A percentile compares a stretch with the other conserved stretches of the same genome.
These are phyloP conservation scores for Ampelomyces quisqualis DNA, from an alignment of 2,329 filamentous ascomycete genomes.

Conservation along the genomic window DNA sequence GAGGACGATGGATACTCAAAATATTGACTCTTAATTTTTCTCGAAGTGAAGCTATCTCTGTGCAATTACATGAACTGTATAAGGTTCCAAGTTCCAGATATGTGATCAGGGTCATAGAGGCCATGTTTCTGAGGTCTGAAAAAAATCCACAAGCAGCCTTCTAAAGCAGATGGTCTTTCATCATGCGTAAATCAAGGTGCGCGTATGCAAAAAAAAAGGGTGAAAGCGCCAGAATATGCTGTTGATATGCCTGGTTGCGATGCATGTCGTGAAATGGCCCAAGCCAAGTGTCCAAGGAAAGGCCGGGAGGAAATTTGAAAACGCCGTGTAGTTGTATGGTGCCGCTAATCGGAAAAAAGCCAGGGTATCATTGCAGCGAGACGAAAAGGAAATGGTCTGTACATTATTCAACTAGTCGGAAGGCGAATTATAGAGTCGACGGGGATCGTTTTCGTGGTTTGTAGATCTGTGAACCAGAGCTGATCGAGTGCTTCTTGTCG, in stretches of 20 bases:
- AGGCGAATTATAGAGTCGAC: constrained; percentile 2
- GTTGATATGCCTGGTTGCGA: constrained; percentile 3
- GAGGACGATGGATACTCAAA: background rate
- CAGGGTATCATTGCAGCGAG: constrained; percentile 31
- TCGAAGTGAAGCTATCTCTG: constrained; percentile 5
- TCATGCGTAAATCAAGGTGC: constrained; percentile 3
- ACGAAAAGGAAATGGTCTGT: constrained; percentile 12
- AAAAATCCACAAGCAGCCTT: background rate
- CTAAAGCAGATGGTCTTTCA: constrained; percentile 4
- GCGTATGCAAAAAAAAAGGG: constrained; percentile 2
- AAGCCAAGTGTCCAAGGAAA: background rate
- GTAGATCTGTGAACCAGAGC: constrained; percentile 20
- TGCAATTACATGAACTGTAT: constrained; percentile 4
- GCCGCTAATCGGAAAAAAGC: constrained; percentile 21
- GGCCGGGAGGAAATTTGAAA: constrained; percentile 1
- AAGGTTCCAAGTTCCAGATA: constrained; percentile 1
- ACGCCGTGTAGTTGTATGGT: constrained; percentile 8
- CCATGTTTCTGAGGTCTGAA: background rate
- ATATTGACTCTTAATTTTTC: constrained; percentile 2
- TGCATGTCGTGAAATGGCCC: constrained; percentile 4
- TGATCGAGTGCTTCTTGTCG: constrained; percentile 30
- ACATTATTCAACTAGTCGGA: constrained; percentile 2
- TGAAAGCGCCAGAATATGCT: constrained; percentile 1
- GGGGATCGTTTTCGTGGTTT: constrained; percentile 17
- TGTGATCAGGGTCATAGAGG: constrained; percentile 1